Base-by-base conservation (phyloP, 768 basidiomycete species). In the Psilocybe sp. region DNA sequence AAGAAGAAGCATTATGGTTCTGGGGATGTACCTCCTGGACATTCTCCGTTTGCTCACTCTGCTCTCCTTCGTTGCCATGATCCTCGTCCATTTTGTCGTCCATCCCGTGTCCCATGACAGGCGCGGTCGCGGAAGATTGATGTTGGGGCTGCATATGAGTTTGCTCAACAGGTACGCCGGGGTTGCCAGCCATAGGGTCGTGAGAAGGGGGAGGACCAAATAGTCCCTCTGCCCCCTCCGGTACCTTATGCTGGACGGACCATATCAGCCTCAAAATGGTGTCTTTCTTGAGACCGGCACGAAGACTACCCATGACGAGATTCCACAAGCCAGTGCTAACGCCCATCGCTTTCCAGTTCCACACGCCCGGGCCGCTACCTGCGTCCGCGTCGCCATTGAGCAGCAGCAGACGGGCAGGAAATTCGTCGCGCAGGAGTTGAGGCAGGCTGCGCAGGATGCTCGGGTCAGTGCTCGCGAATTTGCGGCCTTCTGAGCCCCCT, bases 291-390 rank as follows among this genome's bases (percentile, higher is more conserved):
- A 89, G 60, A 2, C 87, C 86, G 1, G 74, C 69, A 28, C 73
- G 71, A 59, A 91, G 60, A 35, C 73, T 77, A 0, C 80, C 83
- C 39, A 76, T 70, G 4, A 87, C 85, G 67, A 90, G 74, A 60
- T 87, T 86, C 88, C 87, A 90, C 42, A 91, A 66, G 16, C 79
- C 72, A 47, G 74, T 72, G 5, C 84, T 86, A 14, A 90, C 86
- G 3, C 89, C 89, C 61, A 85, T 71, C 1, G 83, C 81, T 49
- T 81, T 80, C 88, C 88, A 91, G 60, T 81, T 85, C 88, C 88
- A 91, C 9, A 86, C 75, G 48, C 80, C 76, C 2, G 75, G 53
- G 1, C 79, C 82, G 37, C 72, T 75, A 0, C 84, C 85, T 13
- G 80, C 71, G 55, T 88, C 81, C 0, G 74, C 66, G 47, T 80